Evolutionary conservation across 176 grass and related monocot genomes (phyloP).

Genomic region (Hsuehochloa calcarea): DNA sequence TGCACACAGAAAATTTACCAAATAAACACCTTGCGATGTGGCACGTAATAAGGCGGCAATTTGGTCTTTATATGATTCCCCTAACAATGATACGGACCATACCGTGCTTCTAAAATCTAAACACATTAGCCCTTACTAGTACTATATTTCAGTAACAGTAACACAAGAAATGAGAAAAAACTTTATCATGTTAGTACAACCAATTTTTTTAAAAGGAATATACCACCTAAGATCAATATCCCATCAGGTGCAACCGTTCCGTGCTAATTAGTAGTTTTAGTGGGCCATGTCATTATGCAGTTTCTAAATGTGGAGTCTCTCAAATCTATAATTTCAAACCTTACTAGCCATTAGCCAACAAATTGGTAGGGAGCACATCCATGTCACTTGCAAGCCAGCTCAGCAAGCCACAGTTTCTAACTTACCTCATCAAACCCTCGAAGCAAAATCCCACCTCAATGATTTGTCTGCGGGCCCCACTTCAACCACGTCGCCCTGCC

Average conservation of each 20-base stretch:
- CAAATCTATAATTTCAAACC: not conserved
- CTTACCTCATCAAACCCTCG: not conserved
- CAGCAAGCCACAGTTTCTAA: conserved; percentile 13
- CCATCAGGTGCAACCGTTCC: too few relatives aligned
- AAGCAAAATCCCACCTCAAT: conserved; percentile 46
- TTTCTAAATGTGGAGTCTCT: too few relatives aligned
- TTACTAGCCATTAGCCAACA: too few relatives aligned
- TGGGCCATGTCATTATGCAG: not conserved
- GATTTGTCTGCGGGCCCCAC: conserved; percentile 48
- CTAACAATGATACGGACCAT: too few relatives aligned
- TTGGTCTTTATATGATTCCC: not conserved
- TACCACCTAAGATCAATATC: too few relatives aligned
- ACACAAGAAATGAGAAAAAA: not conserved
- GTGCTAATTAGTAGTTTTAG: not conserved
- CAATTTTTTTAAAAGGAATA: too few relatives aligned
- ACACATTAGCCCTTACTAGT: too few relatives aligned
- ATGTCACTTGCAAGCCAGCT: conserved; percentile 15
- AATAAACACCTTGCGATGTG: not conserved
- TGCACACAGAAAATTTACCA: not conserved
- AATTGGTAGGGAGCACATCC: too few relatives aligned
- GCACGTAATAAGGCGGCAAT: not conserved
- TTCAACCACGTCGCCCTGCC: not conserved
- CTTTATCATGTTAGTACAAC: too few relatives aligned
- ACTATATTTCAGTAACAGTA: not conserved
- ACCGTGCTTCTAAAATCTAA: too few relatives aligned